Percentiles rank a stretch among this genome's conserved stretches.
Conservation (phyloP, 139 green algal genomes). For the Chlorella sp. region DNA sequence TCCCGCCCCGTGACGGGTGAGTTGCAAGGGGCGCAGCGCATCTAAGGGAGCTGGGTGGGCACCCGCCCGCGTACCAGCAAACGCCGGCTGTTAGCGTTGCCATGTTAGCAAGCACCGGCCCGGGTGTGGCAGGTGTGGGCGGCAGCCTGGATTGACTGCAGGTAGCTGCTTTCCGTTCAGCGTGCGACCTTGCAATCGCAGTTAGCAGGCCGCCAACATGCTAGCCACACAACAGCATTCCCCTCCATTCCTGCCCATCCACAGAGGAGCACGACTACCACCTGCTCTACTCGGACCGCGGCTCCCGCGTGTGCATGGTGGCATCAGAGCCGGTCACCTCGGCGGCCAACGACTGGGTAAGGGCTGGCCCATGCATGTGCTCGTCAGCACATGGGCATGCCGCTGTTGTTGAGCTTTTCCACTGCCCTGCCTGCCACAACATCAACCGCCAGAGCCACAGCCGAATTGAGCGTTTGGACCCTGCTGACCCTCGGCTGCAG, state of each 20-base stretch:
- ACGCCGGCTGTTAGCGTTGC: too few relatives aligned
- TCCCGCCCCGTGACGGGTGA: background rate
- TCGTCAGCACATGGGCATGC: too few relatives aligned
- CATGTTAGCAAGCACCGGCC: too few relatives aligned
- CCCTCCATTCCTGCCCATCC: background rate
- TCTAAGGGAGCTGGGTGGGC: background rate
- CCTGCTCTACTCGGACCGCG: slow-evolving; percentile 76
- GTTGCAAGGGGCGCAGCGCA: background rate
- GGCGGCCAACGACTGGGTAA: slow-evolving; percentile 84
- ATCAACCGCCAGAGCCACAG: too few relatives aligned
- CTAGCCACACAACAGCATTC: background rate
- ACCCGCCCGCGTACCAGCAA: background rate
- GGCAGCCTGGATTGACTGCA: too few relatives aligned
- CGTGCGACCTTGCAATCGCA: too few relatives aligned
- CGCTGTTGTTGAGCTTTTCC: too few relatives aligned
- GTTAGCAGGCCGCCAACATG: background rate
- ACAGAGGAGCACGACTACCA: slow-evolving; percentile 75
- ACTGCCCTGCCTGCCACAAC: too few relatives aligned
- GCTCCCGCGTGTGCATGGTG: slow-evolving; percentile 83
- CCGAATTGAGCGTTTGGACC: too few relatives aligned
- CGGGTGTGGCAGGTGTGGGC: too few relatives aligned
- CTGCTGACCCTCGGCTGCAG: too few relatives aligned
- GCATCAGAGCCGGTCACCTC: slow-evolving; percentile 94
- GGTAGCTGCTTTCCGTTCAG: too few relatives aligned
- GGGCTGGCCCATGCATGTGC: background rate